Conservation (phyloP, 2,329 filamentous ascomycete genomes). For the Penicillium palitans region DNA sequence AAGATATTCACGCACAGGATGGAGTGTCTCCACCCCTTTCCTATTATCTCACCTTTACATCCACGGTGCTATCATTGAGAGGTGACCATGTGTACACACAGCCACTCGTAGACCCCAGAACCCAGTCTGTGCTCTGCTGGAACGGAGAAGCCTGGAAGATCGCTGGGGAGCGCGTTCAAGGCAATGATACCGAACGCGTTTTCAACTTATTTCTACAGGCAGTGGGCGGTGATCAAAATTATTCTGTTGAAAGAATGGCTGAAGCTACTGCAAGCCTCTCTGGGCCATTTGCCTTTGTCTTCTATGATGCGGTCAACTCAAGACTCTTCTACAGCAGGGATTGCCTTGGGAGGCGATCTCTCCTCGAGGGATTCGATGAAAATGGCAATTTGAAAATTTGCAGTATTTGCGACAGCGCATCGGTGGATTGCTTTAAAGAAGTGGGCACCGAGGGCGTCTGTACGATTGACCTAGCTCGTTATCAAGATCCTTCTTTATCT, state of each 20-base stretch:
- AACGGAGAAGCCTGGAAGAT: conserved; percentile 95
- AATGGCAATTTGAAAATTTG: conserved; percentile 61
- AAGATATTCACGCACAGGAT: conserved; percentile 21
- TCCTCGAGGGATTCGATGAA: conserved; percentile 60
- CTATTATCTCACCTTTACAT: conserved; percentile 64
- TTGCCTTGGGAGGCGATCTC: conserved; percentile 79
- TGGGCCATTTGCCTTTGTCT: conserved; percentile 89
- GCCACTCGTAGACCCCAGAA: conserved; percentile 62
- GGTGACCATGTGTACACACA: conserved; percentile 71
- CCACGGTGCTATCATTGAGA: conserved; percentile 88
- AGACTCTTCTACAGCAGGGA: conserved; percentile 82
- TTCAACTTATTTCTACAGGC: conserved; percentile 60
- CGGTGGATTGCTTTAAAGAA: conserved; percentile 65
- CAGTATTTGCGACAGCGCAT: conserved; percentile 64
- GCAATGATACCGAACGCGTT: conserved; percentile 76
- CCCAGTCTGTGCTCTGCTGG: conserved; percentile 79
- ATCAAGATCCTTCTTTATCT: conserved; percentile 9
- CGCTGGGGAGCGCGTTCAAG: conserved; percentile 55
- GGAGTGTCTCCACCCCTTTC: conserved; percentile 21
- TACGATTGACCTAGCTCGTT: conserved; percentile 56
- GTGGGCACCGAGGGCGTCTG: conserved; percentile 84
- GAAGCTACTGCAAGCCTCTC: conserved; percentile 61
- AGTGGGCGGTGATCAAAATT: conserved; percentile 21
- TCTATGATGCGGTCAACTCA: conserved; percentile 63
- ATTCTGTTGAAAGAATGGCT: conserved; percentile 31